Evolutionary conservation across 768 basidiomycete species (phyloP), one percentile per base, ranked within the genome.

Genomic region (Leccinum variicolor): DNA sequence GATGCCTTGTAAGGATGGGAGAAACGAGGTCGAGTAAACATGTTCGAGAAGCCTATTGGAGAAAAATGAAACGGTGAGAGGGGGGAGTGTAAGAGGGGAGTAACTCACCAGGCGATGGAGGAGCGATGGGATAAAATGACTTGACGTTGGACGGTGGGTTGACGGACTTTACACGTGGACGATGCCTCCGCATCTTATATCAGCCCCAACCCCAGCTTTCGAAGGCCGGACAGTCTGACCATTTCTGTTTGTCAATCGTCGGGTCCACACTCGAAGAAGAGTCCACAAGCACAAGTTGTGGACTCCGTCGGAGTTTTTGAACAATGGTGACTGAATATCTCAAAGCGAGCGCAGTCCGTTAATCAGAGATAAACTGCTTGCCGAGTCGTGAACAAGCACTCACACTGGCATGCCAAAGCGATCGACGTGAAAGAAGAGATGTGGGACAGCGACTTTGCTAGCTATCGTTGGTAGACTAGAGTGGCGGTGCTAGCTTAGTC

Each of bases 171-270:
- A 26, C 28, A 36, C 17, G 21, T 52, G 28, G 45, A 28, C 6
- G 29, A 50, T 55, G 9, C 39, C 6, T 33, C 55, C 45, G 25
- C 45, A 15, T 58, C 52, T 70, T 69, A 69, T 69, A 70, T 41
- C n/a, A 2, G 41, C 21, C 21, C 33, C 19, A 49, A 45, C 29
- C 31, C 41, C 31, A 59, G 31, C 39, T 15, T 31, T 50, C 45
- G 29, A 17, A 50, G 23, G 49, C 45, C 46, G 52, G 57, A 62
- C 45, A 10, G 10, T 4, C 9, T 15, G 33, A 28, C 61, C 69
- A 36, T 45, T 55, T 64, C 34, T 13, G 62, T 55, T 43, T 2
- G 28, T 59, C 56, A 53, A 62, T 54, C 6, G 41, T 48, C 9
- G 5, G 11, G 29, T 58, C 52, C 54, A 57, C 47, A n/a, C 34